A percentile compares a stretch with the other conserved stretches of the same genome.
phyloP scores from a whole-genome alignment of 305 asterid species.

The Solanum hybrid region DNA sequence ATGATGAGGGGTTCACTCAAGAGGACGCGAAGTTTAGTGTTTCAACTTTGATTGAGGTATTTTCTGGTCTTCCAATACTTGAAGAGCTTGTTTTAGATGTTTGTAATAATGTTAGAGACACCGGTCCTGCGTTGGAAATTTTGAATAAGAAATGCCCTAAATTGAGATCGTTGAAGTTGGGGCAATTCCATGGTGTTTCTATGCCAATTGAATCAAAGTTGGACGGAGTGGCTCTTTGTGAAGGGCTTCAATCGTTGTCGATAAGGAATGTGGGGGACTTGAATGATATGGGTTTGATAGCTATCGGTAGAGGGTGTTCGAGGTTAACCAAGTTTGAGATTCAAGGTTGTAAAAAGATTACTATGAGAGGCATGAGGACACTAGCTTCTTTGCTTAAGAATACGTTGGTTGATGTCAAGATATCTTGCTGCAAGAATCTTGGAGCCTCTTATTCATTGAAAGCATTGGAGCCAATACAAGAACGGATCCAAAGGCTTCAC shows the following conservation, averaged over 20 bases:
- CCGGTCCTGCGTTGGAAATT: slow-evolving; percentile 73
- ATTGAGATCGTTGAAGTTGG: slow-evolving; percentile 55
- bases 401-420: slow-evolving; percentile 61
- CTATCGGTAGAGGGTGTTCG: slow-evolving; percentile 78
- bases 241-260: slow-evolving; percentile 54
- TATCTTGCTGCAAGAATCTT: slow-evolving; percentile 72
- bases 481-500: slow-evolving; percentile 59
- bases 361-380: slow-evolving; percentile 72
- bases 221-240: slow-evolving; percentile 75
- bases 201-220: slow-evolving; percentile 57
- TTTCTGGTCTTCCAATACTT: slow-evolving; percentile 56
- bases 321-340: slow-evolving; percentile 60
- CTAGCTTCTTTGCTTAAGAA: slow-evolving; percentile 42
- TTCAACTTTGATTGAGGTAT: slow-evolving; percentile 65
- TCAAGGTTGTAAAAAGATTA: slow-evolving; percentile 62
- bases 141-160: slow-evolving; percentile 57
- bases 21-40: slow-evolving; percentile 53
- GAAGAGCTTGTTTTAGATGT: slow-evolving; percentile 68
- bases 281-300: slow-evolving; percentile 78
- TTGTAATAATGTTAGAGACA: slow-evolving; percentile 55
- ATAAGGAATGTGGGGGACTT: slow-evolving; percentile 63
- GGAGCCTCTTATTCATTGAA: slow-evolving; percentile 47
- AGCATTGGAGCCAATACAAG: slow-evolving; percentile 71
- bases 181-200: slow-evolving; percentile 76
- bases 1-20: slow-evolving; percentile 38